Conservation (phyloP, 139 green algal species). For the Haematococcus sp. region DNA sequence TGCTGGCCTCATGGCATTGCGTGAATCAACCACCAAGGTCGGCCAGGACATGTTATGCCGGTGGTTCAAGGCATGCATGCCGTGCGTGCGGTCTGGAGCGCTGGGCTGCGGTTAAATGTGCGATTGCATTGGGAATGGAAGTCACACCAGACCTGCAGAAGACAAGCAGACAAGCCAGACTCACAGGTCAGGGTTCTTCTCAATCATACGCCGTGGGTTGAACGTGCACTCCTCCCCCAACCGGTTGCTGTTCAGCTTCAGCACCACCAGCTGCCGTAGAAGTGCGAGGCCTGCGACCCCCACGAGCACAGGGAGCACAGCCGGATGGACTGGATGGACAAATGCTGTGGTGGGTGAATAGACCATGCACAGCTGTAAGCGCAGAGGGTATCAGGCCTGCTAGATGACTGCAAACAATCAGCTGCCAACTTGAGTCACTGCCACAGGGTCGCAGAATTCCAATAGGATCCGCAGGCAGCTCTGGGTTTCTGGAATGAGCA, state of each 20-base stretch:
- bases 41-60: no score
- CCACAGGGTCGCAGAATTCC: no score
- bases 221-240: conserved; percentile 47
- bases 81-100: no score
- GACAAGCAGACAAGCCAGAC: neutral
- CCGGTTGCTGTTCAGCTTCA: conserved; percentile 55
- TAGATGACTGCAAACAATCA: conserved; percentile 5
- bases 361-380: neutral
- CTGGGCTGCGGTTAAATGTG: no score
- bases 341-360: neutral
- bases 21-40: no score
- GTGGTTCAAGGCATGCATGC: no score
- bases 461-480: no score
- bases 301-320: neutral
- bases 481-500: no score
- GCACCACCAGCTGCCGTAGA: conserved; percentile 31
- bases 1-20: no score
- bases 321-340: no score
- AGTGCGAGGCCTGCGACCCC: conserved; percentile 28
- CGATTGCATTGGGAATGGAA: neutral
- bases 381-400: neutral
- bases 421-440: no score
- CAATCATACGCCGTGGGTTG: conserved; percentile 21
- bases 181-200: conserved; percentile 23
- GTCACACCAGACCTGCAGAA: neutral